A percentile compares a stretch with the other conserved stretches of the same genome.
Conservation (phyloP, 768 basidiomycete genomes). For the Lentinula sp. region DNA sequence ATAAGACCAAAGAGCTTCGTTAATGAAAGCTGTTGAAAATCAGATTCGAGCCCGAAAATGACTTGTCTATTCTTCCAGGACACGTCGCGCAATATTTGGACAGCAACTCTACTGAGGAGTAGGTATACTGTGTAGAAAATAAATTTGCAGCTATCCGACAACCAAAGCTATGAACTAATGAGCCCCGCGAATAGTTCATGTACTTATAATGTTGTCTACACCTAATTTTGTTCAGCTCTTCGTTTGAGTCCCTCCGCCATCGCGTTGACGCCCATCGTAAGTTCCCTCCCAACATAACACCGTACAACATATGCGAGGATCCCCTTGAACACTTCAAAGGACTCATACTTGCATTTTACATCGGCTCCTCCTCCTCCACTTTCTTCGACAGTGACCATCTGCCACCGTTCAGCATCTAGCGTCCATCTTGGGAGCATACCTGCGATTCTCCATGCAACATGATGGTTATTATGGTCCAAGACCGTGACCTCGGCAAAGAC, state of each 20-base stretch:
- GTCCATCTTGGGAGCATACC: slow-evolving; percentile 35
- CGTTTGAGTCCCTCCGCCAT: slow-evolving; percentile 55
- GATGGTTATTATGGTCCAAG: slow-evolving; percentile 47
- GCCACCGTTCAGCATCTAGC: slow-evolving; percentile 57
- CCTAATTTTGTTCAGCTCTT: slow-evolving; percentile 31
- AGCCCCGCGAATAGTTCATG: too few relatives aligned
- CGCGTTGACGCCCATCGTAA: slow-evolving; percentile 41
- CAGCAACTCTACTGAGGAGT: too few relatives aligned
- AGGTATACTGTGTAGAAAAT: too few relatives aligned
- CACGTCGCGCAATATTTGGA: too few relatives aligned
- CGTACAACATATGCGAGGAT: slow-evolving; percentile 49
- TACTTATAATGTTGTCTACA: too few relatives aligned
- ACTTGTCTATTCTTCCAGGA: too few relatives aligned
- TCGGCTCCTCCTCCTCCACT: slow-evolving; percentile 31
- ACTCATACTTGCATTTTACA: slow-evolving; percentile 54
- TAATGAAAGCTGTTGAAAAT: too few relatives aligned
- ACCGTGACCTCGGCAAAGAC: slow-evolving; percentile 40
- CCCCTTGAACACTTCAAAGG: slow-evolving; percentile 54
- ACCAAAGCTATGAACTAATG: too few relatives aligned
- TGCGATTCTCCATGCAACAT: slow-evolving; percentile 49
- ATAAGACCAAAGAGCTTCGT: too few relatives aligned
- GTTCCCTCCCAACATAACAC: slow-evolving; percentile 33
- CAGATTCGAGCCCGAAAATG: too few relatives aligned
- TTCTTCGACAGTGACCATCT: slow-evolving; percentile 43
- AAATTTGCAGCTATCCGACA: too few relatives aligned